Percentiles rank a stretch among this genome's conserved stretches.
These are phyloP conservation scores for Ceratocystis eucalypticola DNA, from an alignment of 2,329 filamentous ascomycete species.

Conservation along the genomic window DNA sequence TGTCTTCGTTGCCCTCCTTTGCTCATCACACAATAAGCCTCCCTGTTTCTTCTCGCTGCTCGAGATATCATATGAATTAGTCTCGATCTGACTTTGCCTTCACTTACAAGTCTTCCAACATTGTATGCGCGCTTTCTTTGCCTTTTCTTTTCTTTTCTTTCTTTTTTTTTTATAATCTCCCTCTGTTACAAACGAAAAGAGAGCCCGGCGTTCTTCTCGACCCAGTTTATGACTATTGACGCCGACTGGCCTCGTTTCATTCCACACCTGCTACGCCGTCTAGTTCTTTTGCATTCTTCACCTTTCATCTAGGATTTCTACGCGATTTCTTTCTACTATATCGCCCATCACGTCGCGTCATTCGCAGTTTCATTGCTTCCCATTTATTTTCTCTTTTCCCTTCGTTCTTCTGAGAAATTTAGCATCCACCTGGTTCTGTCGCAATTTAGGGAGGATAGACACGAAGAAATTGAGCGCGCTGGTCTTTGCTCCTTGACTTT, in stretches of 20 bases:
- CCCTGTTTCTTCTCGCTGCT: not conserved
- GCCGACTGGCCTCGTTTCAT: constrained; percentile 3
- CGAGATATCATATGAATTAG: not conserved
- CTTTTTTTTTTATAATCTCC: not conserved
- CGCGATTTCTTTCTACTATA: not conserved
- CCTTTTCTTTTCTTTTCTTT: constrained; percentile 8
- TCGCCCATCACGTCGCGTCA: constrained; percentile 2
- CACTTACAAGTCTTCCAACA: not conserved
- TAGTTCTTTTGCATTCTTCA: constrained; percentile 10
- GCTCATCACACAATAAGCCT: not conserved
- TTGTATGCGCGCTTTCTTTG: not conserved
- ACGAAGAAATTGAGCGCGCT: constrained; percentile 1
- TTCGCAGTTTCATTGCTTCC: not conserved
- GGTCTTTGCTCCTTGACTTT: not conserved
- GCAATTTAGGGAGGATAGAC: not conserved
- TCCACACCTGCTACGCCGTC: not conserved
- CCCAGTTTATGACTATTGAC: not conserved
- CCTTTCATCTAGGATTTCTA: not conserved
- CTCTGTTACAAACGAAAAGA: not conserved
- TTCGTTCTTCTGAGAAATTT: not conserved
- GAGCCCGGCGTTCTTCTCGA: constrained; percentile 1
- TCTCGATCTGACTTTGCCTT: not conserved
- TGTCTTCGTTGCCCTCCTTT: not conserved
- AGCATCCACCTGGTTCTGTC: not conserved
- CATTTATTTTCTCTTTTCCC: not conserved